Base-by-base conservation (phyloP, 306 rosid species). In the Alnus glutinosa region DNA sequence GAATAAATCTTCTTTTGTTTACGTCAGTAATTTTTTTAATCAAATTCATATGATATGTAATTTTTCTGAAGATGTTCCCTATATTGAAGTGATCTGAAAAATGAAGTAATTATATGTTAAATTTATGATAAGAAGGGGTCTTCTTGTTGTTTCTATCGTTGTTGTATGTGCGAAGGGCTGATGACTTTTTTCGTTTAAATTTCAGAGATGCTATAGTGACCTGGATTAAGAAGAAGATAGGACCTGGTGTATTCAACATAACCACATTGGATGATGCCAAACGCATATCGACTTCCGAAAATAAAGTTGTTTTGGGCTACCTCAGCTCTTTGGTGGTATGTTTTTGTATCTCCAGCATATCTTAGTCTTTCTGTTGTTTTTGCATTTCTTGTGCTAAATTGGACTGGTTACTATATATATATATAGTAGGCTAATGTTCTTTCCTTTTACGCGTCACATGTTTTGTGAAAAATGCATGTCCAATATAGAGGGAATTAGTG, bases 191-290 rank as follows among this genome's bases (percentile, higher is more conserved):
- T 77, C 73, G 8, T 55, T 75, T 71, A 49, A 6, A n/a, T 18
- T 71, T 23, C 86, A 96, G 99, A 75, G 96, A 96, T 75, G 94
- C 88, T 47, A 93, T 96, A 11, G 94, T 96, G 63, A 78, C 88
- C 32, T 96, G 98, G 98, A 96, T 96, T 67, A 96, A 86, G 96
- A 96, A 96, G 93, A 96, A 96, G 88, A 89, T 54, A 4, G 99
- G 99, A 57, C 98, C 99, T 80, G 99, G 94, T 76, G 58, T 96
- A 4, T 16, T 83, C 86, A 96, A 96, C 66, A 47, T 96, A 75
- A 96, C 99, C 58, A 83, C 93, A 14, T 72, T 92, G 81, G 97
- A 93, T 7, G 97, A 93, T 9, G 98, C 97, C 18, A 87, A 91
- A 50, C 79, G 88, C 52, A 83, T 93, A 37, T 84, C 91, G 92